These are phyloP conservation scores for Coprinellus micaceus DNA, from an alignment of 768 basidiomycete genomes.

Conservation along the genomic window DNA sequence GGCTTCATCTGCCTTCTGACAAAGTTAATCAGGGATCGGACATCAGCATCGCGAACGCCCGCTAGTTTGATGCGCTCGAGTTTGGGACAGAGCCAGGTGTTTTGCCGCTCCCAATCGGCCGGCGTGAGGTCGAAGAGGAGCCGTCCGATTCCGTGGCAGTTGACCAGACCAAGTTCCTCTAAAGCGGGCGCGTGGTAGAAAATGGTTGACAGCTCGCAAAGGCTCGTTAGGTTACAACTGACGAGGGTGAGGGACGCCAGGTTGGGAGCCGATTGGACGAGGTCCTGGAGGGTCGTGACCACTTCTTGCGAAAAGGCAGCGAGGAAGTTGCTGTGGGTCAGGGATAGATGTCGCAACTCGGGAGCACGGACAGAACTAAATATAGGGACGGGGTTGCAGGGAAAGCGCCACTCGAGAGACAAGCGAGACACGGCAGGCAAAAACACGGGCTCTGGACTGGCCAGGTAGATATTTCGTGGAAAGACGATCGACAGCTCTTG, in stretches of 20 bases:
- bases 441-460: conserved; percentile 10
- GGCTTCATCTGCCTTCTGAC: not conserved
- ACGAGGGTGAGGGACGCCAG: conserved; percentile 11
- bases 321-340: conserved; percentile 10
- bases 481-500: conserved; percentile 17
- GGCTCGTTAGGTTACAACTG: conserved; percentile 14
- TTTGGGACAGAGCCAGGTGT: conserved; percentile 14
- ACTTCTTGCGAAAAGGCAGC: conserved; percentile 6
- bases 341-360: conserved; percentile 11
- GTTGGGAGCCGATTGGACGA: conserved; percentile 14
- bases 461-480: conserved; percentile 13
- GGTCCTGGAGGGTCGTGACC: conserved; percentile 10
- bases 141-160: conserved; percentile 11
- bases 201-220: conserved; percentile 7
- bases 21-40: not conserved
- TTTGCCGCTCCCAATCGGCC: not conserved
- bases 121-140: conserved; percentile 15
- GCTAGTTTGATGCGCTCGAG: conserved; percentile 13
- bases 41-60: conserved; percentile 11
- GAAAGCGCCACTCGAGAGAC: conserved; percentile 16
- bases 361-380: conserved; percentile 17
- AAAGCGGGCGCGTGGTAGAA: conserved; percentile 10
- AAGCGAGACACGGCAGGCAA: conserved; percentile 15
- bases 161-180: conserved; percentile 10
- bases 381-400: conserved; percentile 13